Evolutionary conservation across 1,139 yeast species (phyloP).

Genomic region (Taphrina pruni): DNA sequence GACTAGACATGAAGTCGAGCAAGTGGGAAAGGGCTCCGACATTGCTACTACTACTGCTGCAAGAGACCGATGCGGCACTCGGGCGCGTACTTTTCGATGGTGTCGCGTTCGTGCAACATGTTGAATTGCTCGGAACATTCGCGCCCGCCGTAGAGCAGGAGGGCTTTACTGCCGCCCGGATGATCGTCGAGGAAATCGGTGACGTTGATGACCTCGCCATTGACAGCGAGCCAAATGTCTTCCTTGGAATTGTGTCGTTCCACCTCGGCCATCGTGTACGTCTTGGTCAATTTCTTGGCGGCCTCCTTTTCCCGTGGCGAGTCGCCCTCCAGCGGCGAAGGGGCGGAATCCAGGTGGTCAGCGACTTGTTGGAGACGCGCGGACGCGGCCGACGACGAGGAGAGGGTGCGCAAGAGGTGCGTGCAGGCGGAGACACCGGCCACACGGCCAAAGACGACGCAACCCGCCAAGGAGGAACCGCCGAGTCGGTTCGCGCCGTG

Average conservation of each 20-base stretch:
- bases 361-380: slow-evolving; percentile 38
- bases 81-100: slow-evolving; percentile 59
- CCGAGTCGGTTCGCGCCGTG: slow-evolving; percentile 80
- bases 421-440: slow-evolving; percentile 57
- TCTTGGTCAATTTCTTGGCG: slow-evolving; percentile 45
- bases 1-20: neutral
- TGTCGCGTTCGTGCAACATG: slow-evolving; percentile 63
- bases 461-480: slow-evolving; percentile 75
- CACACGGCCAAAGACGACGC: slow-evolving; percentile 78
- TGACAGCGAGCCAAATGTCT: slow-evolving; percentile 65
- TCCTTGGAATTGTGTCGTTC: slow-evolving; percentile 66
- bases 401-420: slow-evolving; percentile 20
- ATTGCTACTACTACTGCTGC: slow-evolving; percentile 16
- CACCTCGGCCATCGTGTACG: slow-evolving; percentile 57
- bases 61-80: slow-evolving; percentile 58
- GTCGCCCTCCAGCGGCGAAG: slow-evolving; percentile 9
- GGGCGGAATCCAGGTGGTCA: slow-evolving; percentile 23
- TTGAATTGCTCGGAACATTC: slow-evolving; percentile 68
- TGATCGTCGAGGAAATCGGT: slow-evolving; percentile 59
- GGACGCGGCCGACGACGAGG: slow-evolving; percentile 29
- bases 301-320: slow-evolving; percentile 19
- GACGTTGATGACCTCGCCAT: slow-evolving; percentile 61
- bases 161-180: slow-evolving; percentile 63
- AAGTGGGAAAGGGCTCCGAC: neutral
- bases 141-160: slow-evolving; percentile 62